Evolutionary conservation across 1,284 basidiomycete genomes (phyloP).

Genomic region (Filobasidium uniguttulatum): DNA sequence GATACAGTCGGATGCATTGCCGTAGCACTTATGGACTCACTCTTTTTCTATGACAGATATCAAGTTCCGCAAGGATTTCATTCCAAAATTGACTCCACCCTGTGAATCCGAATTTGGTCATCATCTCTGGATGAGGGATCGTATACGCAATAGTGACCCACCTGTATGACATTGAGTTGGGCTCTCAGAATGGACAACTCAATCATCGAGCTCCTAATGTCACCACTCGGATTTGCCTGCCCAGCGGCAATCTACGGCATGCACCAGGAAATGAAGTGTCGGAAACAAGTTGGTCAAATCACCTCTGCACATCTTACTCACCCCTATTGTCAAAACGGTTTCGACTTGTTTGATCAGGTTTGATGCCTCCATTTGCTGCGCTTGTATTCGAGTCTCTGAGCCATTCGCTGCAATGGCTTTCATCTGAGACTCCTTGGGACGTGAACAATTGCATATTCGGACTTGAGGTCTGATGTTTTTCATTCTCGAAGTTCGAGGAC

Average conservation of each 20-base stretch:
- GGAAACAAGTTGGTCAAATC: not conserved
- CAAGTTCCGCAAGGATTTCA: conserved; percentile 5
- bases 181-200: conserved; percentile 11
- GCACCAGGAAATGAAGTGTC: not conserved
- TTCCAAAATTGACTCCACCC: not conserved
- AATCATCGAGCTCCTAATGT: not conserved
- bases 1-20: not conserved
- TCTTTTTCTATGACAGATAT: conserved; percentile 8
- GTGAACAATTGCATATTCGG: too few species aligned
- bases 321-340: not conserved
- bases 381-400: too few species aligned
- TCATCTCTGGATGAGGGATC: too few species aligned
- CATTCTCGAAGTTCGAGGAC: too few species aligned
- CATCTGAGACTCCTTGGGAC: too few species aligned
- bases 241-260: not conserved
- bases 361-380: not conserved
- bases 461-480: too few species aligned
- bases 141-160: not conserved
- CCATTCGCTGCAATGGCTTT: too few species aligned
- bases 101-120: too few species aligned
- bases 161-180: conserved; percentile 11
- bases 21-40: not conserved
- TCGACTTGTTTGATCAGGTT: conserved; percentile 3
- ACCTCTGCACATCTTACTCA: not conserved
- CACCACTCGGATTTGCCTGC: not conserved